Base-by-base conservation (phyloP, 192 early-diverging fungal species). In the Umbelopsis ramanniana region DNA sequence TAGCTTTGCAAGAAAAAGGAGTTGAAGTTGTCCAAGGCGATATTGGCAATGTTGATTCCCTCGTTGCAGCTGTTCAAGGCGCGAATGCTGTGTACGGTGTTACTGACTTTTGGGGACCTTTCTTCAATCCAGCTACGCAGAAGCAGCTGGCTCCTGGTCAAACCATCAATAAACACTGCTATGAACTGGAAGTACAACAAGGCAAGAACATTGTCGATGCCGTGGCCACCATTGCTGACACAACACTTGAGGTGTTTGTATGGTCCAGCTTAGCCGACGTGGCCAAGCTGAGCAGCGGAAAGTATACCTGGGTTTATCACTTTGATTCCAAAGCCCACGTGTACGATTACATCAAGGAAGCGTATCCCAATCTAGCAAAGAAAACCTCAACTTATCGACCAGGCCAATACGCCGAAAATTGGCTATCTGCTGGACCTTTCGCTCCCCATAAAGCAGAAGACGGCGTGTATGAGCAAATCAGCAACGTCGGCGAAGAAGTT, bases 11-110 rank as follows among this genome's bases (percentile, higher is more conserved):
- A 43, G 66, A 8, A 43, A 43, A 67, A 35, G 66, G 66, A 15
- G 66, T 47, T 0, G 66, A 67, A 47, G 35, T 67, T 11, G 66
- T 67, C 11, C 38, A 67, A 15, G 66, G 24, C 23, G 46, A 67
- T 14, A 23, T 67, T 7, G 35, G 35, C 33, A 12, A 67, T 14
- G 22, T 23, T 24, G 66, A 67, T 24, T n/a, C 19, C 1, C n/a
- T 67, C 15, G 35, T 15, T 15, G 12, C 14, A 8, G 66, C 66
- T 3, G 23, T 67, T 26, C 10, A 67, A 33, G 9, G 17, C 35
- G 66, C 66, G 4, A 35, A 67, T 47, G 22, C 35, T 9, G 66
- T 72, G 8, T 54, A 10, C 23, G 53, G 53, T 11, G 10, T 24
- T 4, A 54, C 53, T 11, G 23, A 54, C 23, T 54, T 54, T 24